Base-by-base conservation (phyloP, 192 early-diverging fungal genomes). In the Gonapodya prolifera region DNA sequence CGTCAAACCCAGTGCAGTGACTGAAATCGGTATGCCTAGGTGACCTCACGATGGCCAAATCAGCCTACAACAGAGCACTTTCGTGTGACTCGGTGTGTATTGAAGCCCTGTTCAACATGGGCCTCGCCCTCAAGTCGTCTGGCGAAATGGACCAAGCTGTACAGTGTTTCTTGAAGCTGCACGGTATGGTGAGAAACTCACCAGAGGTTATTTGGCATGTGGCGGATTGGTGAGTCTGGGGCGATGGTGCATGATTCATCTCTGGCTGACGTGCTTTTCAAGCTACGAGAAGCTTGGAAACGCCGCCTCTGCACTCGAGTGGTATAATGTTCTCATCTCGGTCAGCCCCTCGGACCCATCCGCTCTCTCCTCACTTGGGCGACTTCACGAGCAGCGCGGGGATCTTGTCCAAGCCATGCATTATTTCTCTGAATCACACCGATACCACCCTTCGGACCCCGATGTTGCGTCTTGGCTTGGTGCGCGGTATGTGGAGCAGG, bases 321-420 rank as follows among this genome's bases (percentile, higher is more conserved):
- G 88, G 88, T 88, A 83, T 79, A 88, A 87, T 79, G 85, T 89
- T 31, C 77, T 89, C 1, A 85, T 89, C 13, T 89, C 88, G 0
- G 87, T 89, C 2, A 85, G 88, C 0, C 88, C 88, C 29, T 88
- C 88, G 2, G 88, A 89, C 76, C 87, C 88, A 30, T 79, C 83
- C 1, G 84, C 88, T 0, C 80, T 89, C 13, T 84, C 86, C 1
- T 77, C 81, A 61, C 81, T 89, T 33, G 88, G 88, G 8, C 81
- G 81, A 34, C 83, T 89, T 78, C 85, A 82, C 76, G 84, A 82
- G 16, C 80, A 80, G 2, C 83, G 86, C 33, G 85, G 85, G 0
- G 88, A 89, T 75, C 85, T 85, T 78, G 84, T 85, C 1, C 88
- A 89, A 78, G 88, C 88, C 18, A 87, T 88, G 82, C 88, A 89